phyloP scores from a whole-genome alignment of 1,139 yeast species.

The Diutina pseudorugosa region DNA sequence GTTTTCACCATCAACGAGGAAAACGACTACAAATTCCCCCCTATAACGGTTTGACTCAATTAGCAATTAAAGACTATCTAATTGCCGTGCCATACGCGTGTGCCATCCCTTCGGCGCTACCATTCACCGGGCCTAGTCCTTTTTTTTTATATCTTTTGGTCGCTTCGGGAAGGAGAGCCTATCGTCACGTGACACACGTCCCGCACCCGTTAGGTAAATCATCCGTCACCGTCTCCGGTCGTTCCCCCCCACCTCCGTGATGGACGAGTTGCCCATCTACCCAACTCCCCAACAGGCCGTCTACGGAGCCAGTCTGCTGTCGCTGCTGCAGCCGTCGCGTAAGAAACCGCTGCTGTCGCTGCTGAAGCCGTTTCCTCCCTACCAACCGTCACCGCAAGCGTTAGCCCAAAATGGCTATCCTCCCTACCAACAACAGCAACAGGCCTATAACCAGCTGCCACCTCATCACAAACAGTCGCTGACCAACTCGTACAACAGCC shows the following conservation, averaged over 20 bases:
- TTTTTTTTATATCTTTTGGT: too few species aligned
- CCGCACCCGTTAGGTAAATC: not conserved
- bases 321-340: not conserved
- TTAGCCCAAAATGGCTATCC: constrained; percentile 5
- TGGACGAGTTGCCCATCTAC: constrained; percentile 31
- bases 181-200: not conserved
- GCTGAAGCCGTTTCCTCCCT: not conserved
- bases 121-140: too few species aligned
- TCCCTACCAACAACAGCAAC: constrained; percentile 9
- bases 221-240: not conserved
- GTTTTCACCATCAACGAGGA: too few species aligned
- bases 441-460: not conserved
- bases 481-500: not conserved
- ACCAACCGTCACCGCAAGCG: constrained; percentile 2
- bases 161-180: too few species aligned
- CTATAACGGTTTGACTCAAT: too few species aligned
- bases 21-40: too few species aligned
- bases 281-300: constrained; percentile 39
- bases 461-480: not conserved
- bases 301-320: constrained; percentile 15
- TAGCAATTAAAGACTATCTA: too few species aligned
- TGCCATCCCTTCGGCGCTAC: not conserved
- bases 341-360: constrained; percentile 2
- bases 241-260: not conserved
- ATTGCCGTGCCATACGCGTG: too few species aligned